Percentiles rank a stretch among this genome's conserved stretches.
These are phyloP conservation scores for Backusella morwellensis DNA, from an alignment of 192 early-diverging fungal species.

Conservation along the genomic window DNA sequence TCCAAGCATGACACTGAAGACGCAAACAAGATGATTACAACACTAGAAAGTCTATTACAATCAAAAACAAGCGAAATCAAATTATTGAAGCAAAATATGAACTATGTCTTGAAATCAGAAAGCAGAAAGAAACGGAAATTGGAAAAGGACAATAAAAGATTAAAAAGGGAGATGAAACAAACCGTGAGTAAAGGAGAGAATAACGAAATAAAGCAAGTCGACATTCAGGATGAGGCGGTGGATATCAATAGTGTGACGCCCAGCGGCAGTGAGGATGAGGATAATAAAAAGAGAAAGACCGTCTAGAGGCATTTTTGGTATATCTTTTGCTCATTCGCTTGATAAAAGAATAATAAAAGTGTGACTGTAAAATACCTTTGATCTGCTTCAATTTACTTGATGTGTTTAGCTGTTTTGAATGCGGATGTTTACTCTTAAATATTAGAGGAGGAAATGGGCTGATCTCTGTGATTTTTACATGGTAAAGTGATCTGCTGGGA, in stretches of 20 bases:
- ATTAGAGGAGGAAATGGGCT: too few species aligned
- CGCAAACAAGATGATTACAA: not conserved
- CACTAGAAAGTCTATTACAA: not conserved
- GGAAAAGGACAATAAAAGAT: not conserved
- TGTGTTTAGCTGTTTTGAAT: too few species aligned
- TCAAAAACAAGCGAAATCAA: not conserved
- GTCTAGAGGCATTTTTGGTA: not conserved
- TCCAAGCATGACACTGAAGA: not conserved
- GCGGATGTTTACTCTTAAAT: too few species aligned
- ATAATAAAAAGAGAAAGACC: not conserved
- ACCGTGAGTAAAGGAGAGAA: not conserved
- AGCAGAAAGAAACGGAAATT: not conserved
- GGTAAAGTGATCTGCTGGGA: too few species aligned
- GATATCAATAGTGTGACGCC: not conserved
- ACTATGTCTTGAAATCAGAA: not conserved
- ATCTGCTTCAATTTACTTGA: too few species aligned
- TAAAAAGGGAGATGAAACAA: not conserved
- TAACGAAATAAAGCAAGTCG: not conserved
- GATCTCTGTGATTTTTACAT: too few species aligned
- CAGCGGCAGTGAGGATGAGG: not conserved
- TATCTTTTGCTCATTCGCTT: too few species aligned
- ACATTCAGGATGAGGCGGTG: not conserved
- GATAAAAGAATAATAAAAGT: too few species aligned
- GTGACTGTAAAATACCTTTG: too few species aligned
- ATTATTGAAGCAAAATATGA: not conserved